These are phyloP conservation scores for Silene noctiflora DNA, from an alignment of 179 eudicot genomes.

Conservation along the genomic window DNA sequence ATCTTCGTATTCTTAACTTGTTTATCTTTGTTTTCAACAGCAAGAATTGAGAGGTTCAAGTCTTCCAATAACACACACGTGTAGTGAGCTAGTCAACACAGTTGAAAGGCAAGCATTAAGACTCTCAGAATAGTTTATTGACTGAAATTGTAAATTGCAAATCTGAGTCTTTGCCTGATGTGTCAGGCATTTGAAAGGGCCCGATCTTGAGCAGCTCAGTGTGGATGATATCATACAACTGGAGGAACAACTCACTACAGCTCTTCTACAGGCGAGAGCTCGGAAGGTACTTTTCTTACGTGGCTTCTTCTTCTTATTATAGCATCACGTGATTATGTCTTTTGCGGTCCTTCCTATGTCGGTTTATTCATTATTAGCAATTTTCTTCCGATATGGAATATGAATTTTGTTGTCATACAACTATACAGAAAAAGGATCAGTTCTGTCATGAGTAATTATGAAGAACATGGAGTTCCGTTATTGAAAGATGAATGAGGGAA, in stretches of 20 bases:
- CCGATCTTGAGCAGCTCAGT: constrained; percentile 33
- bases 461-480: no score
- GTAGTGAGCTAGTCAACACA: constrained; percentile 39
- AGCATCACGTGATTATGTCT: no score
- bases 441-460: no score
- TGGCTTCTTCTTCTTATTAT: no score
- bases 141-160: neutral
- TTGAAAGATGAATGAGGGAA: no score
- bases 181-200: constrained; percentile 35
- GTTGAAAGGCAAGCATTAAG: constrained; percentile 38
- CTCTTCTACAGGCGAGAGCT: constrained; percentile 40
- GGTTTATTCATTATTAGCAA: no score
- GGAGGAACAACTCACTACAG: constrained; percentile 40
- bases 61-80: constrained; percentile 25
- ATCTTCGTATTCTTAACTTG: neutral
- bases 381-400: no score
- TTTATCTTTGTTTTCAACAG: neutral
- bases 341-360: no score
- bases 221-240: constrained; percentile 39
- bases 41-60: constrained; percentile 10
- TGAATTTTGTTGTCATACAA: no score
- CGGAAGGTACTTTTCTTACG: constrained; percentile 34
- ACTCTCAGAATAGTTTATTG: neutral
- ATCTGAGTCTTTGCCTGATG: neutral
- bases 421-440: no score